Conservation (phyloP, 805 yeast species). For the Saccharomycodes ludwigii region DNA sequence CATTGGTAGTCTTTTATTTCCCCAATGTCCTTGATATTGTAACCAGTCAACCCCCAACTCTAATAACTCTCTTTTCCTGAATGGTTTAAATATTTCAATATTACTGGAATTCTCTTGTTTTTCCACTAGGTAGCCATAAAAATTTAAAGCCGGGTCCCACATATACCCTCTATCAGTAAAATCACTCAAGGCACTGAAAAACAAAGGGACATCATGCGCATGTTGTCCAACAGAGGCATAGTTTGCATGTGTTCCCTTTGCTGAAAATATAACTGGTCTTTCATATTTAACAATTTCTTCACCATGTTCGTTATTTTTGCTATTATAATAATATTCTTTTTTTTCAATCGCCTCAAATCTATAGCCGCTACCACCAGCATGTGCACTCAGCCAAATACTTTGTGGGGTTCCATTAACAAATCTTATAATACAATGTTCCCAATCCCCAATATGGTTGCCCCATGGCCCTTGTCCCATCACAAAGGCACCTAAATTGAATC, state of each 20-base stretch:
- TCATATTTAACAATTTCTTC: too few relatives aligned
- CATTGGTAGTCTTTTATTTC: conserved; percentile 57
- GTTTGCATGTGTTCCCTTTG: conserved; percentile 95
- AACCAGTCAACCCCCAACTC: conserved; percentile 57
- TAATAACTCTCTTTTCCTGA: conserved; percentile 4
- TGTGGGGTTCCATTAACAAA: conserved; percentile 72
- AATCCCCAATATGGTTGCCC: conserved; percentile 95
- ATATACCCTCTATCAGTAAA: conserved; percentile 91
- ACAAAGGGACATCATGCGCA: conserved; percentile 78
- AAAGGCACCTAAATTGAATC: conserved; percentile 89
- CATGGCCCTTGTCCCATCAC: conserved; percentile 97
- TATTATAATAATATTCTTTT: conserved; percentile 16
- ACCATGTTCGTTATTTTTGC: conserved; percentile 11
- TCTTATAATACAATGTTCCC: conserved; percentile 91
- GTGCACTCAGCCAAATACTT: conserved; percentile 93
- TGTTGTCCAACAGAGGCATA: conserved; percentile 95
- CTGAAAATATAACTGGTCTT: conserved; percentile 78
- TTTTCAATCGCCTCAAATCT: conserved; percentile 60
- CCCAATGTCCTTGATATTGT: conserved; percentile 78
- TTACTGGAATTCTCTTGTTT: conserved; percentile 20
- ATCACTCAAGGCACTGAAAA: conserved; percentile 74
- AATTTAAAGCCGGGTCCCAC: conserved; percentile 87
- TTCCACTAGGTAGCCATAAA: conserved; percentile 48
- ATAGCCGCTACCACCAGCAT: conserved; percentile 93
- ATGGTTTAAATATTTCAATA: conserved; percentile 7